Base-by-base conservation (phyloP, 768 basidiomycete genomes). In the Trametes maxima region DNA sequence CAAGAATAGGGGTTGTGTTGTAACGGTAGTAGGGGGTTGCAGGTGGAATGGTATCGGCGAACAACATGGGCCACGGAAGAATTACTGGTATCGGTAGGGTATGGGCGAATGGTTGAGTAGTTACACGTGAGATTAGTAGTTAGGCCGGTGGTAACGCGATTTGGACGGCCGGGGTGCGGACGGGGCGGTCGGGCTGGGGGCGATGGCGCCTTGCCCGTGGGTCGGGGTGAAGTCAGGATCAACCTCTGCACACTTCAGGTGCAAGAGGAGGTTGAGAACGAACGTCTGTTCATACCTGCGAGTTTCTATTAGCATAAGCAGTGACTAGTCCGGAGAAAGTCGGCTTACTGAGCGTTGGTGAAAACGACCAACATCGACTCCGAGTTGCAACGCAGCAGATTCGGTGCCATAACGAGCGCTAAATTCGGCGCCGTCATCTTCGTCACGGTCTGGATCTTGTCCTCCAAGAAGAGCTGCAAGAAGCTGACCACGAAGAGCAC, bases 381-480 rank as follows among this genome's bases (percentile, higher is more conserved):
- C 16, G 92, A 94, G 66, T 81, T 89, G 70, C 94, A 95, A 57
- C 94, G 79, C 46, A 97, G 74, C 45, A 97, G 73, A 74, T 96
- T 96, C 8, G 94, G 94, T 1, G 94, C 92, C 87, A 97, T 90
- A 19, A 97, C 92, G 16, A 95, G 76, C 10, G 94, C 92, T 63
- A 96, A 76, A 72, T 94, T 95, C 39, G 86, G 86, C 12, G 90
- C 83, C 3, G 92, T 95, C 94, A 95, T 96, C 76, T 95, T 94
- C 43, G 92, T 94, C 47, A 79, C 74, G 13, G 73, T 76, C 64
- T 91, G 83, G 19, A 90, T 86, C 65, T 84, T 82, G 44, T 92
- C 89, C 49, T 90, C 88, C 53, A 94, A 74, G 77, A 97, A 97
- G 54, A 93, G 75, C 77, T 96, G 94, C 51, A 95, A 74, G 76